Evolutionary conservation across 2,329 filamentous ascomycete genomes (phyloP).

Genomic region (Arthrobotrys entomopaga): DNA sequence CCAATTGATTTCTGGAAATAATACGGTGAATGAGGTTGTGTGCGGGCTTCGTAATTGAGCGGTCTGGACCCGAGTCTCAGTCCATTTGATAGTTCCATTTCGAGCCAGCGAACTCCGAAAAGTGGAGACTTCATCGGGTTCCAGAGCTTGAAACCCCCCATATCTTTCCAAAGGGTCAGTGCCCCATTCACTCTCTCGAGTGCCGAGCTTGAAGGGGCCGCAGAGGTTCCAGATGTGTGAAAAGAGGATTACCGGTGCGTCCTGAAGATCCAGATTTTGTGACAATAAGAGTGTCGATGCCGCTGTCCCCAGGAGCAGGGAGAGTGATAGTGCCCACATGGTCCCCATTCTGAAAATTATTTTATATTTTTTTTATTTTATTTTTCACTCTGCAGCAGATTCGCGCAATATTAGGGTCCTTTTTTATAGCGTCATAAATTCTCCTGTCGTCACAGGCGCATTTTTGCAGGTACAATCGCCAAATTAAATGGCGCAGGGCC

Average conservation of each 20-base stretch:
- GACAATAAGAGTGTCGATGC: constrained; percentile 19
- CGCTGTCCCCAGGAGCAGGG: constrained; percentile 4
- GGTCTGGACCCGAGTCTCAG: constrained; percentile 53
- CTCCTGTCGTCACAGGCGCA: constrained; percentile 2
- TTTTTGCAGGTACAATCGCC: not conserved
- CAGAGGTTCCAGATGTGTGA: constrained; percentile 65
- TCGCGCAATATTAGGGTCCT: too few relatives aligned
- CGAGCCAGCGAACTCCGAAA: constrained; percentile 67
- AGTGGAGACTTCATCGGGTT: constrained; percentile 62
- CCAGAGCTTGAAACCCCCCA: constrained; percentile 67
- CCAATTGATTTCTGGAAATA: constrained; percentile 66
- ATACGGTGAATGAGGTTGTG: constrained; percentile 18
- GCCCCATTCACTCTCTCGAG: constrained; percentile 68
- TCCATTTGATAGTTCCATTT: constrained; percentile 68
- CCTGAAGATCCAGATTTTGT: constrained; percentile 31
- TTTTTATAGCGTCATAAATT: constrained; percentile 28
- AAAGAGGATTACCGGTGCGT: constrained; percentile 34
- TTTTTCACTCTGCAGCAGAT: not conserved
- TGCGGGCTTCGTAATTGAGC: constrained; percentile 42
- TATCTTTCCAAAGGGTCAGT: constrained; percentile 68
- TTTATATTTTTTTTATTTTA: too few relatives aligned
- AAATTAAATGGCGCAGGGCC: not conserved
- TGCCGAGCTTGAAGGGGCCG: constrained; percentile 68
- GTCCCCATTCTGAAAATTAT: not conserved
- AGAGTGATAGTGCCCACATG: not conserved